Percentiles rank a stretch among this genome's conserved stretches.
phyloP scores from a whole-genome alignment of 2,329 filamentous ascomycete genomes.

The Botrytis galanthina region DNA sequence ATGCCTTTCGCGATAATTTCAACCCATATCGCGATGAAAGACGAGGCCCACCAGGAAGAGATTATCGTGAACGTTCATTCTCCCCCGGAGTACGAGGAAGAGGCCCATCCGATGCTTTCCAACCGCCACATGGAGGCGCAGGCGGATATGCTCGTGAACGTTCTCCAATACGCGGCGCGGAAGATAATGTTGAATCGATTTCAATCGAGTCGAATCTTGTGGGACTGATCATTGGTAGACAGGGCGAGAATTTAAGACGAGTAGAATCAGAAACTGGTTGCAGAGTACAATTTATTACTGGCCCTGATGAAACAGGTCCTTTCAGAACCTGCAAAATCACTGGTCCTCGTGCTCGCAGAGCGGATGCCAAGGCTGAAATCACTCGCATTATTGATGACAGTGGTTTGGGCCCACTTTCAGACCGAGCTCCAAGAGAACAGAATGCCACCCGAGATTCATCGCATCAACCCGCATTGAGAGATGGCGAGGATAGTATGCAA shows the following conservation, averaged over 20 bases:
- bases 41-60: slow-evolving; percentile 55
- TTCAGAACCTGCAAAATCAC: slow-evolving; percentile 84
- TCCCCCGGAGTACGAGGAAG: slow-evolving; percentile 61
- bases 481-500: slow-evolving; percentile 82
- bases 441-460: slow-evolving; percentile 35
- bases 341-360: slow-evolving; percentile 67
- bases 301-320: slow-evolving; percentile 66
- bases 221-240: slow-evolving; percentile 84
- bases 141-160: slow-evolving; percentile 50
- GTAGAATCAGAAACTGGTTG: slow-evolving; percentile 82
- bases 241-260: slow-evolving; percentile 82
- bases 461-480: slow-evolving; percentile 56
- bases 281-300: slow-evolving; percentile 82
- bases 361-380: slow-evolving; percentile 78
- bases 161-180: slow-evolving; percentile 52
- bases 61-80: slow-evolving; percentile 69
- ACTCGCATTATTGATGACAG: slow-evolving; percentile 86
- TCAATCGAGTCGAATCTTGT: slow-evolving; percentile 84
- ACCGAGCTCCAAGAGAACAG: slow-evolving; percentile 39
- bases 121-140: slow-evolving; percentile 56
- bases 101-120: slow-evolving; percentile 51
- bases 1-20: slow-evolving; percentile 70
- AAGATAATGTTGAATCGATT: slow-evolving; percentile 75
- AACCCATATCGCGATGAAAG: slow-evolving; percentile 86
- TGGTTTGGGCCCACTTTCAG: slow-evolving; percentile 51